Base-by-base conservation (phyloP, 345 rosid species). In the Carallia brachiata region DNA sequence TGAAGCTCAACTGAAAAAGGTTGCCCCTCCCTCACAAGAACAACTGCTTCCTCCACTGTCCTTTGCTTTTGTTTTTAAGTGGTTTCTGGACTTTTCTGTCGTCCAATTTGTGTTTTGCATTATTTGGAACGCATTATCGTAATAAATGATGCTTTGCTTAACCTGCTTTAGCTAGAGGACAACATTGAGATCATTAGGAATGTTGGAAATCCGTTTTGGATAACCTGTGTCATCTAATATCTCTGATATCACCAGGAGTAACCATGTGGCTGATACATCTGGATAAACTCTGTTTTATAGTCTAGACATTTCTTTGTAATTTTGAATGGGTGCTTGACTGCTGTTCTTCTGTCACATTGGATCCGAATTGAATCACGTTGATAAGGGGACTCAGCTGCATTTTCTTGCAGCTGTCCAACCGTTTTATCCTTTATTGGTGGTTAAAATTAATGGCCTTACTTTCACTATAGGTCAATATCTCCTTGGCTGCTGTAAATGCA, bases 1-100 rank as follows among this genome's bases (percentile, higher is more conserved):
- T 63, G 99, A 91, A 84, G 96, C 97, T 57, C 88, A 92, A 77
- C 75, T 95, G 83, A 95, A 95, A 78, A 92, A 77, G 96, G 97
- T 82, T 39, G 65, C 31, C 52, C 66, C 58, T 52, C 59, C 72
- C 27, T 60, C 62, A 52, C 60, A 27, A 56, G 27, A 28, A 4
- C 52, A 7, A 10, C 36, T 18, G 18, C 36, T 69, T 6, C 18
- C 52, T 61, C 5, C 18, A 12, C 23, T 16, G 56, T 37, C 7
- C 4, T 27, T 7, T 40, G 1, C 15, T 48, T 57, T 59, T 13
- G 18, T 19, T 61, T 28, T 7, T 1, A 19, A 40, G 34, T 47
- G 63, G 15, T 32, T 32, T 70, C 37, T 70, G 7, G 32, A 9
- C n/a, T 8, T 17, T 31, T 34, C 23, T 60, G 34, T 34, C 7